Conservation (phyloP, 2,329 filamentous ascomycete species). For the Mollisiaceae sp. region DNA sequence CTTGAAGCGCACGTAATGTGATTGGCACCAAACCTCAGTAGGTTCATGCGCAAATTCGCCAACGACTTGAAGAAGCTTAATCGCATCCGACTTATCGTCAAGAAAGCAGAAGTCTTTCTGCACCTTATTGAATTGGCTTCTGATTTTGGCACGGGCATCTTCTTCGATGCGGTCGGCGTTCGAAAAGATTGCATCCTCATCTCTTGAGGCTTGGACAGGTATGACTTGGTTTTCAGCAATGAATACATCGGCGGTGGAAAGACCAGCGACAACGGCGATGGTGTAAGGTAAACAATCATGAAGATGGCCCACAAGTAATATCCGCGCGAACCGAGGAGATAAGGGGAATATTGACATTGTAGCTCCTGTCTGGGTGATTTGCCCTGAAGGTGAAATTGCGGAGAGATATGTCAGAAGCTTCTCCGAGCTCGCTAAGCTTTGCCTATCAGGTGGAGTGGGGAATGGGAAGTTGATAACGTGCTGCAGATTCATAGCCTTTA, state of each 20-base stretch:
- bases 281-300: slow-evolving; percentile 85
- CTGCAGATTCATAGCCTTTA: slow-evolving; percentile 93
- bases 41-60: slow-evolving; percentile 82
- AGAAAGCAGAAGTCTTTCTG: slow-evolving; percentile 80
- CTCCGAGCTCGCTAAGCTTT: slow-evolving; percentile 81
- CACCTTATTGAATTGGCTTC: slow-evolving; percentile 67
- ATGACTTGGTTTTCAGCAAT: slow-evolving; percentile 80
- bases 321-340: slow-evolving; percentile 87
- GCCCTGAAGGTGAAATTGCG: slow-evolving; percentile 72
- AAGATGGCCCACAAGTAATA: slow-evolving; percentile 84
- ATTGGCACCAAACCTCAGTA: slow-evolving; percentile 75
- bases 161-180: slow-evolving; percentile 75
- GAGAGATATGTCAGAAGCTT: slow-evolving; percentile 85
- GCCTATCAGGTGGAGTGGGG: slow-evolving; percentile 82
- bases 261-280: slow-evolving; percentile 83
- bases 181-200: slow-evolving; percentile 59
- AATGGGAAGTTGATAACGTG: slow-evolving; percentile 95
- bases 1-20: slow-evolving; percentile 87
- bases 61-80: slow-evolving; percentile 88
- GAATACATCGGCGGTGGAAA: slow-evolving; percentile 89
- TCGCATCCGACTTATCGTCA: slow-evolving; percentile 83
- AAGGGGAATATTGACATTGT: slow-evolving; percentile 90
- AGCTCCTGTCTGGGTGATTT: slow-evolving; percentile 80
- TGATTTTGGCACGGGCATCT: slow-evolving; percentile 67
- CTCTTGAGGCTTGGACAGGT: slow-evolving; percentile 56